These are phyloP conservation scores for Ambrosia trifida DNA, from an alignment of 129 eudicot genomes.

Conservation along the genomic window DNA sequence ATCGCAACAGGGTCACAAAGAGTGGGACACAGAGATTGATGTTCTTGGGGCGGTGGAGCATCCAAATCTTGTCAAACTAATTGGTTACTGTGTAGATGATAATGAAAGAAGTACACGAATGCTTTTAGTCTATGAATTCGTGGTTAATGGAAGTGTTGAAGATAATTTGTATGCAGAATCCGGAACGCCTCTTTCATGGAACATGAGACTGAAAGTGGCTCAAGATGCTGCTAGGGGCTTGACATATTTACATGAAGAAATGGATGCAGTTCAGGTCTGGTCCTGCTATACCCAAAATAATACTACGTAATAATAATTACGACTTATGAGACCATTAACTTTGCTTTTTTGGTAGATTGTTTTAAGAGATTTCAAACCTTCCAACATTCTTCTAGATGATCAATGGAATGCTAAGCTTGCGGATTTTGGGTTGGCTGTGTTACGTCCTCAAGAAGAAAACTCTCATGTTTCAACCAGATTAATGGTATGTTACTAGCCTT, in stretches of 20 bases:
- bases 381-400: too few relatives aligned
- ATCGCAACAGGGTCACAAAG: slow-evolving; percentile 64
- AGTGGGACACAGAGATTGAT: slow-evolving; percentile 81
- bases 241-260: slow-evolving; percentile 61
- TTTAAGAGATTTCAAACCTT: too few relatives aligned
- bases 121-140: slow-evolving; percentile 65
- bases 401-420: too few relatives aligned
- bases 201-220: slow-evolving; percentile 75
- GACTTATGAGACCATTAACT: background rate
- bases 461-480: slow-evolving; percentile 72
- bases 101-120: slow-evolving; percentile 74
- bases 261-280: slow-evolving; percentile 54
- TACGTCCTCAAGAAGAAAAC: slow-evolving; percentile 76
- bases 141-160: slow-evolving; percentile 75
- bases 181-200: slow-evolving; percentile 61
- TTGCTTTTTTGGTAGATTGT: slow-evolving; percentile 39
- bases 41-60: slow-evolving; percentile 77
- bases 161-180: slow-evolving; percentile 59
- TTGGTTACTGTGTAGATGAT: slow-evolving; percentile 82
- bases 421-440: background rate
- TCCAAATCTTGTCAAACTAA: slow-evolving; percentile 71
- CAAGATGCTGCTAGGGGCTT: slow-evolving; percentile 76
- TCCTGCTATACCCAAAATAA: too few relatives aligned
- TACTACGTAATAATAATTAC: background rate
- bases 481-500: slow-evolving; percentile 38